These are phyloP conservation scores for Alnus glutinosa DNA, from an alignment of 306 rosid species.

Conservation along the genomic window DNA sequence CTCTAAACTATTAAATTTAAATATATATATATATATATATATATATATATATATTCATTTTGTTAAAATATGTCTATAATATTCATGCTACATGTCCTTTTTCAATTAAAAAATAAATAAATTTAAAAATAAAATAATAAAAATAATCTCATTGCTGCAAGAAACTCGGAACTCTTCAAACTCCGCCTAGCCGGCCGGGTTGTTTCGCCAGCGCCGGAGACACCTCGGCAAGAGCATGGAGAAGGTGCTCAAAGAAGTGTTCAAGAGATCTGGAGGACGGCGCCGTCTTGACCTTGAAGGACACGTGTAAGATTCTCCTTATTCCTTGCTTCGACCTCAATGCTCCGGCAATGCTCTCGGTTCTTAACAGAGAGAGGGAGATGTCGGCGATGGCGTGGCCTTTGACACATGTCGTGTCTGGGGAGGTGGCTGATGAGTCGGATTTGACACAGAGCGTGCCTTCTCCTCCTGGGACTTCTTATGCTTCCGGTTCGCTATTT, in stretches of 20 bases:
- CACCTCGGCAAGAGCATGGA: slow-evolving; percentile 66
- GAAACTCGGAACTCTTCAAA: slow-evolving; percentile 54
- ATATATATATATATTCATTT: too few relatives aligned
- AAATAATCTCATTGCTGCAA: slow-evolving; percentile 20
- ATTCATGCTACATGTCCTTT: too few relatives aligned
- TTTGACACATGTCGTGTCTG: slow-evolving; percentile 42
- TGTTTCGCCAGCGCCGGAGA: slow-evolving; percentile 49
- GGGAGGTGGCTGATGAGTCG: slow-evolving; percentile 15
- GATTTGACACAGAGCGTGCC: not conserved
- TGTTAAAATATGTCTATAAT: too few relatives aligned
- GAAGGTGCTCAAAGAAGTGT: slow-evolving; percentile 52
- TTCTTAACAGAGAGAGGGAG: slow-evolving; percentile 40
- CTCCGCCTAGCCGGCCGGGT: slow-evolving; percentile 26
- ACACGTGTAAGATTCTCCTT: slow-evolving; percentile 83
- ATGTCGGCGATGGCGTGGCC: slow-evolving; percentile 52
- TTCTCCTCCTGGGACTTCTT: slow-evolving; percentile 17
- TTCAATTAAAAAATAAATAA: too few relatives aligned
- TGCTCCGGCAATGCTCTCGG: slow-evolving; percentile 32
- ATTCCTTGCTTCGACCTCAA: slow-evolving; percentile 93
- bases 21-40: too few relatives aligned
- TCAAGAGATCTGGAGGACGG: slow-evolving; percentile 48
- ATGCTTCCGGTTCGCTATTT: slow-evolving; percentile 30
- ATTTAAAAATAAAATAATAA: too few relatives aligned
- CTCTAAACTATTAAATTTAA: too few relatives aligned
- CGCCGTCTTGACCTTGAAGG: slow-evolving; percentile 60